phyloP scores from a whole-genome alignment of 2,329 filamentous ascomycete species.

The Cadophora sp. region DNA sequence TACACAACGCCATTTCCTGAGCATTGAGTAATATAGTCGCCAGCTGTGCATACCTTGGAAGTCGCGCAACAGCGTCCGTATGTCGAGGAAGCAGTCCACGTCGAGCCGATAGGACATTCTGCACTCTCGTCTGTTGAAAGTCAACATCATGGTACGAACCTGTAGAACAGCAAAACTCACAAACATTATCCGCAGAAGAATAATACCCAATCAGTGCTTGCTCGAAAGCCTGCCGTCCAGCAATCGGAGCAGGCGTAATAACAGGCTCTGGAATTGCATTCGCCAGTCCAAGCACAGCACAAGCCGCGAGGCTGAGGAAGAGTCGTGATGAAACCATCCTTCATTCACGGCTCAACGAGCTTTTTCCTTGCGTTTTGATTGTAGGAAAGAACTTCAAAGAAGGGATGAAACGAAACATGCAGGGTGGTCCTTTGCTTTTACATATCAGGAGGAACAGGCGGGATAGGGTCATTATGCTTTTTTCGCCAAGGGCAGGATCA shows the following conservation, averaged over 20 bases:
- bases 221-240: constrained; percentile 1
- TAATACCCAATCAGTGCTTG: not conserved
- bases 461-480: constrained; percentile 3
- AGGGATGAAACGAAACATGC: constrained; percentile 5
- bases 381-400: no score
- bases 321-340: not conserved
- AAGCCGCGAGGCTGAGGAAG: not conserved
- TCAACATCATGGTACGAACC: not conserved
- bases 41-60: not conserved
- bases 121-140: constrained; percentile 3
- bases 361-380: not conserved
- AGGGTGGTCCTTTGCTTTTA: not conserved
- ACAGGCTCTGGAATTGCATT: constrained; percentile 1
- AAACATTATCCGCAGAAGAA: not conserved
- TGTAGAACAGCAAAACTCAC: not conserved
- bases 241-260: not conserved
- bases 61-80: constrained; percentile 1
- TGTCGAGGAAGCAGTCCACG: constrained; percentile 7
- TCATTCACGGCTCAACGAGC: not conserved
- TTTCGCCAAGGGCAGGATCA: constrained; percentile 2
- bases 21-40: constrained; percentile 9
- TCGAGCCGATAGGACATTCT: constrained; percentile 6
- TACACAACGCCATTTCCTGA: not conserved
- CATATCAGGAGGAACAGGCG: not conserved
- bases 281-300: not conserved